Conservation (phyloP, 768 basidiomycete species). For the Terana coerulea region DNA sequence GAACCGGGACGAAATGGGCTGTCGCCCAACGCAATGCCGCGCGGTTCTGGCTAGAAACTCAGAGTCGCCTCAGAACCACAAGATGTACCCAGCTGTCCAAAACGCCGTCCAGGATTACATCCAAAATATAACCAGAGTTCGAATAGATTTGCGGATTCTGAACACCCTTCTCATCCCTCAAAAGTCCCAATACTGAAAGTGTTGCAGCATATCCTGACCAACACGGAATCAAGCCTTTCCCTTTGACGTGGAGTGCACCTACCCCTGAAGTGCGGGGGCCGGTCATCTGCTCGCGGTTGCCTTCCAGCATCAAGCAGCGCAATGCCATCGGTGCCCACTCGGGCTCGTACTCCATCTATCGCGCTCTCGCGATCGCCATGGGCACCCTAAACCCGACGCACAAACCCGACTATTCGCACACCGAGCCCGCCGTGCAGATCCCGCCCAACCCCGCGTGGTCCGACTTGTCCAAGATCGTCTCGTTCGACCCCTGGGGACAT, state of each 20-base stretch:
- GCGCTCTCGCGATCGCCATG: slow-evolving; percentile 90
- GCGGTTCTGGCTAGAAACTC: no score
- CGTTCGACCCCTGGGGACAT: slow-evolving; percentile 93
- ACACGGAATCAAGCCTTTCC: slow-evolving; percentile 78
- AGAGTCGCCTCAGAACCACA: no score
- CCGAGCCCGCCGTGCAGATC: slow-evolving; percentile 81
- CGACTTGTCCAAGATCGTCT: slow-evolving; percentile 77
- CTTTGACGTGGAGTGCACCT: slow-evolving; percentile 77
- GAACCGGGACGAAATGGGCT: no score
- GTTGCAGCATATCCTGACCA: slow-evolving; percentile 84
- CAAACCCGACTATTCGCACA: slow-evolving; percentile 78
- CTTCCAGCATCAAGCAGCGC: slow-evolving; percentile 79
- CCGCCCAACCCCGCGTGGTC: slow-evolving; percentile 77
- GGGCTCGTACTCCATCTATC: slow-evolving; percentile 93
- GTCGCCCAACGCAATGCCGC: no score
- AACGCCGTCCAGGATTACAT: neutral
- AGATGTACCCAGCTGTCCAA: no score
- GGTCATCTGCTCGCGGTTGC: slow-evolving; percentile 83
- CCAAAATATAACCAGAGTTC: no score
- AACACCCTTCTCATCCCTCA: slow-evolving; percentile 1
- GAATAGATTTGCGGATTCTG: no score
- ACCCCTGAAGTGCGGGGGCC: slow-evolving; percentile 72
- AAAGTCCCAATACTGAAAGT: slow-evolving; percentile 1
- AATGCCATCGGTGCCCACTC: slow-evolving; percentile 94
- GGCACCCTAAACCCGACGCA: slow-evolving; percentile 74